Evolutionary conservation across 2,329 filamentous ascomycete genomes (phyloP).

Genomic region (Plenodomus biglobosus): DNA sequence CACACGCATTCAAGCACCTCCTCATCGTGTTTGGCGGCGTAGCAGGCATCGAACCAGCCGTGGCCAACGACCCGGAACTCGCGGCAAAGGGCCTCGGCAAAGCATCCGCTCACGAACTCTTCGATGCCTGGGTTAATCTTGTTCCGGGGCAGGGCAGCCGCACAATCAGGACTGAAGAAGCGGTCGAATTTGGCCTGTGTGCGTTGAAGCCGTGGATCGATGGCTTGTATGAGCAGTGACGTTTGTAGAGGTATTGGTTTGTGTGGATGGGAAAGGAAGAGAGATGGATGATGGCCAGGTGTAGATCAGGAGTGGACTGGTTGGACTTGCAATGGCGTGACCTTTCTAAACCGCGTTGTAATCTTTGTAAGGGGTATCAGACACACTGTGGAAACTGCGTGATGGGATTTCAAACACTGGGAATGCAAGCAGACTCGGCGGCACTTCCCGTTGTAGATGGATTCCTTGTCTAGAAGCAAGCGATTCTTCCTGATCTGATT

Average conservation of each 20-base stretch:
- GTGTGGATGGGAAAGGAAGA: not conserved
- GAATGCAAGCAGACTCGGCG: too few species aligned
- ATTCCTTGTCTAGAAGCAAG: too few species aligned
- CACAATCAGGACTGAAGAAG: slow-evolving; percentile 82
- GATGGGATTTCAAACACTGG: too few species aligned
- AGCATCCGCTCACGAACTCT: slow-evolving; percentile 67
- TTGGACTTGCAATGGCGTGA: too few species aligned
- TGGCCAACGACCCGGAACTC: slow-evolving; percentile 63
- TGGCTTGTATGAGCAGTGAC: slow-evolving; percentile 11
- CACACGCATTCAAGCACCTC: slow-evolving; percentile 65
- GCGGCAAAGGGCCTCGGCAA: slow-evolving; percentile 64
- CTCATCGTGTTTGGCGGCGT: slow-evolving; percentile 81
- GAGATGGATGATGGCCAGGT: too few species aligned
- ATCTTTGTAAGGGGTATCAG: too few species aligned
- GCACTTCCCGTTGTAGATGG: too few species aligned
- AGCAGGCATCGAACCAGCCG: slow-evolving; percentile 74
- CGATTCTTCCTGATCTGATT: too few species aligned
- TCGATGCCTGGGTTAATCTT: slow-evolving; percentile 83
- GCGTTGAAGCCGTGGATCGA: slow-evolving; percentile 57
- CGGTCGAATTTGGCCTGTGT: slow-evolving; percentile 74
- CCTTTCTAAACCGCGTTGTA: too few species aligned
- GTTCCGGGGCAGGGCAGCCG: slow-evolving; percentile 78
- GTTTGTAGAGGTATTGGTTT: too few species aligned
- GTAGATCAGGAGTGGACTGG: too few species aligned
- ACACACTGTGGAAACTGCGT: too few species aligned